phyloP scores from a whole-genome alignment of 164 flowering plant species.

The Malania oleifera region DNA sequence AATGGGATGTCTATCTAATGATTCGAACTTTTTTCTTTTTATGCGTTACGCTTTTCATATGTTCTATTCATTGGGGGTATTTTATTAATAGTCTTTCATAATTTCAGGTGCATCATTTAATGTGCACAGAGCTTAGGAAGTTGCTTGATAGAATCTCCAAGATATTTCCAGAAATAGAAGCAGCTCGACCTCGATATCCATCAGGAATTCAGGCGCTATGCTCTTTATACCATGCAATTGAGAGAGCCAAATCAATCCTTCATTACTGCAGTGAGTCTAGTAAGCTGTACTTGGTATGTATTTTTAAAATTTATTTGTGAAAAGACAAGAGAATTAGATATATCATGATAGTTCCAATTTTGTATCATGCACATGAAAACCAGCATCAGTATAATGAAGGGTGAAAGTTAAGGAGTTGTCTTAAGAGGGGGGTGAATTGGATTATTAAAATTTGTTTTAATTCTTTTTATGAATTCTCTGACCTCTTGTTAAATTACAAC shows the following conservation, averaged over 20 bases:
- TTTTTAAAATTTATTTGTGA: not conserved
- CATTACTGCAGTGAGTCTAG: slow-evolving; percentile 52
- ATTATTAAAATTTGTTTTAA: too few species aligned
- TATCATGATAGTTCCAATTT: not conserved
- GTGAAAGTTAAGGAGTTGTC: too few species aligned
- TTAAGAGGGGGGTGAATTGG: too few species aligned
- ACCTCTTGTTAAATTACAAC: too few species aligned
- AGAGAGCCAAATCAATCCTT: slow-evolving; percentile 40
- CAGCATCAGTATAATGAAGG: not conserved
- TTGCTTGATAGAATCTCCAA: slow-evolving; percentile 31
- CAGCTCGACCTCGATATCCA: slow-evolving; percentile 53
- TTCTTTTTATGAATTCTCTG: too few species aligned
- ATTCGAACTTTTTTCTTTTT: too few species aligned
- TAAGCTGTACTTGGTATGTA: slow-evolving; percentile 55
- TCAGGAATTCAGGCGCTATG: slow-evolving; percentile 49
- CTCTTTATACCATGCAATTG: slow-evolving; percentile 31
- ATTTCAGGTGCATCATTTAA: slow-evolving; percentile 42
- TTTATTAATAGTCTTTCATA: not conserved
- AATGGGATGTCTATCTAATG: too few species aligned
- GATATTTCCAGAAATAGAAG: slow-evolving; percentile 52
- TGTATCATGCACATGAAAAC: not conserved
- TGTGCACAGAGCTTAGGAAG: slow-evolving; percentile 41
- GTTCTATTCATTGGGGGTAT: too few species aligned
- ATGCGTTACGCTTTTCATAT: too few species aligned
- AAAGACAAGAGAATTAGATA: not conserved